Evolutionary conservation across 768 basidiomycete species (phyloP).

Genomic region (Lentinula guzmanii): DNA sequence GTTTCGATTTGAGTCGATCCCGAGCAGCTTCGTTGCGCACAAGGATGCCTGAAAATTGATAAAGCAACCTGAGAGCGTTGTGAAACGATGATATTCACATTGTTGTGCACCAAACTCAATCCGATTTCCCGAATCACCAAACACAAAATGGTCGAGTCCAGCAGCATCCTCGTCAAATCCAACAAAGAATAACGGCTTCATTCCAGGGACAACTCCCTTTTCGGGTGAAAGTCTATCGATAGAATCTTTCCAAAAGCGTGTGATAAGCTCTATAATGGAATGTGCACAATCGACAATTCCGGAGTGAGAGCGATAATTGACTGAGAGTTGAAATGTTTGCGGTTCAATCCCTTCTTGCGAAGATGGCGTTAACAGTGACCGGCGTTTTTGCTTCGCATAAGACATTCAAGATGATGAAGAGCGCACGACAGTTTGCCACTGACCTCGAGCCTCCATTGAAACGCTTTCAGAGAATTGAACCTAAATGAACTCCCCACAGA

Average conservation of each 20-base stretch:
- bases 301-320: conserved; percentile 67
- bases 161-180: conserved; percentile 37
- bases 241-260: conserved; percentile 53
- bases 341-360: not conserved
- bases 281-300: conserved; percentile 74
- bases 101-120: conserved; percentile 63
- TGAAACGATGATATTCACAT: conserved; percentile 32
- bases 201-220: conserved; percentile 45
- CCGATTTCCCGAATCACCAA: conserved; percentile 36
- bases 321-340: conserved; percentile 26
- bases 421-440: not conserved
- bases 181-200: conserved; percentile 53
- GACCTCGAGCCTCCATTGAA: conserved; percentile 59
- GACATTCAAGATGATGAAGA: not conserved
- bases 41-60: conserved; percentile 46
- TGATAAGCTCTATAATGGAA: conserved; percentile 55
- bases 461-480: conserved; percentile 68
- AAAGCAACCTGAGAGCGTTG: not conserved
- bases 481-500: conserved; percentile 67
- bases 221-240: conserved; percentile 59
- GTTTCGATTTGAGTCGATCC: conserved; percentile 37
- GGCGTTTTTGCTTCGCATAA: not conserved
- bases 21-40: conserved; percentile 57
- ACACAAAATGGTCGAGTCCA: conserved; percentile 54
- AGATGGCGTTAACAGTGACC: not conserved